Conservation (phyloP, 1,139 yeast species). For the Lipomyces yarrowii region DNA sequence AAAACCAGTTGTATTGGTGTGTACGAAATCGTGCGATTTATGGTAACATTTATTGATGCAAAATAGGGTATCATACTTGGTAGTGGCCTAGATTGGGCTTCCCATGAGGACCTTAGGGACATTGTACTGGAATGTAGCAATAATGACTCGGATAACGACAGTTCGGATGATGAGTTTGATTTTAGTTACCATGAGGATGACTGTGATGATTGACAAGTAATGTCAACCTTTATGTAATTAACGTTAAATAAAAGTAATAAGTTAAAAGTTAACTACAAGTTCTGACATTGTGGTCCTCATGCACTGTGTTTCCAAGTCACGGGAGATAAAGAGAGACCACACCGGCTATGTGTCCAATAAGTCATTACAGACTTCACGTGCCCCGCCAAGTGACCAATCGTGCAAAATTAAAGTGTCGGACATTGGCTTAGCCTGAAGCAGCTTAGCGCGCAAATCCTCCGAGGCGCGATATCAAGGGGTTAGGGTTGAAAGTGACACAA, state of each 20-base stretch:
- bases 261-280: no score
- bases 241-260: not conserved
- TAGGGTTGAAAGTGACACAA: not conserved
- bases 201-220: not conserved
- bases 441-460: not conserved
- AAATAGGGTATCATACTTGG: constrained; percentile 21
- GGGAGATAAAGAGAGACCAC: not conserved
- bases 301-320: not conserved
- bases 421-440: not conserved
- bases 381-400: not conserved
- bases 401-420: not conserved
- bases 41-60: not conserved
- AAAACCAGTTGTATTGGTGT: constrained; percentile 23
- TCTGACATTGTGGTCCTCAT: no score
- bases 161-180: constrained; percentile 8
- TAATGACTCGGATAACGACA: constrained; percentile 1
- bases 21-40: constrained; percentile 1
- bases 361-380: not conserved
- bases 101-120: constrained; percentile 13
- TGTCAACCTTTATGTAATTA: not conserved
- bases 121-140: constrained; percentile 24
- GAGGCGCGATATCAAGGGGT: not conserved
- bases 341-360: not conserved
- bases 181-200: constrained; percentile 4
- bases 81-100: constrained; percentile 25